phyloP scores from a whole-genome alignment of 352 stramenopile species.

The Phytophthora hybrid region DNA sequence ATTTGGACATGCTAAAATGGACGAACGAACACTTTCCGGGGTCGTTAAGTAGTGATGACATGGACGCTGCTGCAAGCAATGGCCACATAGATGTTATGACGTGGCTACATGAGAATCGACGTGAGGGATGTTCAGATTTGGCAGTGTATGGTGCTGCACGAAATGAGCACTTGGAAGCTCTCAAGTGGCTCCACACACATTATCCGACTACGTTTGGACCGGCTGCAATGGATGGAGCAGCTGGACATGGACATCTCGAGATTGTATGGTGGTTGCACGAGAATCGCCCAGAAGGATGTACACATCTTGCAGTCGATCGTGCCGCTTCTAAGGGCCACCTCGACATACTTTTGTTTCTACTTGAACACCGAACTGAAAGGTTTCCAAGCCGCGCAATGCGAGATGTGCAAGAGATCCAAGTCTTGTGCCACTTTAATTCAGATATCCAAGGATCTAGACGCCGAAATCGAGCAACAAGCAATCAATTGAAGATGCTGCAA shows the following conservation, averaged over 20 bases:
- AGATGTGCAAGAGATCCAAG: neutral
- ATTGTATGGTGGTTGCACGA: neutral
- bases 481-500: neutral
- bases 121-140: neutral
- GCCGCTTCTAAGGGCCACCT: neutral
- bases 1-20: neutral
- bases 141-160: neutral
- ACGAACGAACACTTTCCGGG: neutral
- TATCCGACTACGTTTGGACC: neutral
- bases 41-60: neutral
- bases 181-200: neutral
- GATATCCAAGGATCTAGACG: neutral
- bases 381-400: neutral
- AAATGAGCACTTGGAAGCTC: neutral
- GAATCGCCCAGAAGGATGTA: neutral
- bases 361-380: neutral
- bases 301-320: neutral
- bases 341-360: neutral
- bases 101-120: constrained; percentile 5
- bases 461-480: neutral
- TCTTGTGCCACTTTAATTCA: neutral
- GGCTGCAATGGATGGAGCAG: neutral
- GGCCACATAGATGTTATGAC: neutral
- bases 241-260: neutral
- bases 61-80: neutral